Evolutionary conservation across 257 asterid genomes (phyloP).

Genomic region (Fraxinus americana): DNA sequence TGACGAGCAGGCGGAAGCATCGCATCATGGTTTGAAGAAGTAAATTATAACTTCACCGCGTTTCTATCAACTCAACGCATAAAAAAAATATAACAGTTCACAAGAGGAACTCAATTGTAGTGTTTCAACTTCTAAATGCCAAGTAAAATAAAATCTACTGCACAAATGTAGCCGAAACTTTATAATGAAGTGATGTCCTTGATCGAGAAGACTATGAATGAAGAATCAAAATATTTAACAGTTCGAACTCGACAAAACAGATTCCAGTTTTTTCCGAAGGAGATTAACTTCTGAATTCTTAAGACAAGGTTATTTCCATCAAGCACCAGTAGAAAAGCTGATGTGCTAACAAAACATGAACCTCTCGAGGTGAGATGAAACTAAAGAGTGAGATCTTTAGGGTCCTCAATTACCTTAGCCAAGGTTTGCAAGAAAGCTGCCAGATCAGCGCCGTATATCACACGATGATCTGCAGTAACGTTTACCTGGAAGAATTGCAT

Average conservation of each 20-base stretch:
- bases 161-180: not conserved
- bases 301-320: constrained; percentile 1
- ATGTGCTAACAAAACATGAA: constrained; percentile 34
- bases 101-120: not conserved
- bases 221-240: constrained; percentile 19
- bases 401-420: constrained; percentile 88
- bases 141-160: constrained; percentile 1
- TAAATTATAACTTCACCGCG: not conserved
- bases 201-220: not conserved
- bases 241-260: constrained; percentile 24
- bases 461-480: constrained; percentile 93
- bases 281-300: constrained; percentile 24
- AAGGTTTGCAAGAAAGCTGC: constrained; percentile 95
- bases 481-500: constrained; percentile 66
- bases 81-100: no score
- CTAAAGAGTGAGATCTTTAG: constrained; percentile 80
- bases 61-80: not conserved
- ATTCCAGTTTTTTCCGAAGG: constrained; percentile 10
- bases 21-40: not conserved
- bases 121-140: not conserved
- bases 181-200: not conserved
- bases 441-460: constrained; percentile 91
- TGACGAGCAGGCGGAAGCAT: no score
- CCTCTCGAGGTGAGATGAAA: constrained; percentile 16
- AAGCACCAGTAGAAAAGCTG: constrained; percentile 16